Base-by-base conservation (phyloP, 2,329 filamentous ascomycete genomes). In the Parastagonospora avenae region DNA sequence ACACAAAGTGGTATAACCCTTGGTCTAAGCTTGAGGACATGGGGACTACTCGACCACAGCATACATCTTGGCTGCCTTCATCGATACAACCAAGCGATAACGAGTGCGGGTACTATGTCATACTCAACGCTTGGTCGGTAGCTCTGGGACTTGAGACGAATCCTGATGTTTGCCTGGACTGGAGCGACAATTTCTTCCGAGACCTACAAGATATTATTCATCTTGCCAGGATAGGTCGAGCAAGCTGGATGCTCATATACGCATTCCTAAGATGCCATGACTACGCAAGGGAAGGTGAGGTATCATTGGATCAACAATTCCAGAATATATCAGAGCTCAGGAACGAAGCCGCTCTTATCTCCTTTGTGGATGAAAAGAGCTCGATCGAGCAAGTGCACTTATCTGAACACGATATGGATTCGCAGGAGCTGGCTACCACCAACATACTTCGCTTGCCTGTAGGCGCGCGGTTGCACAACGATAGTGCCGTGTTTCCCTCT, bases 101-200 rank as follows among this genome's bases (percentile, higher is more conserved):
- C 8, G 43, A 49, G 14, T 61, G 62, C 24, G 60, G 60, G 4
- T 62, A 58, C 36, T 52, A 55, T 19, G 35, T 40, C 7, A 57
- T 66, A 2, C 33, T 64, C 12, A 68, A 60, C 40, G 62, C 49
- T 2, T 68, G 59, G 63, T 24, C 53, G 1, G 14, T 61, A 9
- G 63, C 62, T n/a, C 31, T 67, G 27, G 62, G 65, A 1, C 50
- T 68, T 4, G 9, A 48, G 14, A 29, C 46, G 2, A 57, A 63
- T 19, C 45, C 37, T 7, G 28, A 50, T 5, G 46, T 50, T 10
- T 3, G n/a, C 3, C 33, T 46, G 7, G 27, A 36, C 35, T 60
- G 52, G 54, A 49, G 37, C 3, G 33, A 42, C 12, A 2, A 24
- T 2, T 60, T 61, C 12, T 50, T 50, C 29, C 2, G 37, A 4